phyloP scores from a whole-genome alignment of 2,329 filamentous ascomycete species.

The Phyllosticta citrichinensis region DNA sequence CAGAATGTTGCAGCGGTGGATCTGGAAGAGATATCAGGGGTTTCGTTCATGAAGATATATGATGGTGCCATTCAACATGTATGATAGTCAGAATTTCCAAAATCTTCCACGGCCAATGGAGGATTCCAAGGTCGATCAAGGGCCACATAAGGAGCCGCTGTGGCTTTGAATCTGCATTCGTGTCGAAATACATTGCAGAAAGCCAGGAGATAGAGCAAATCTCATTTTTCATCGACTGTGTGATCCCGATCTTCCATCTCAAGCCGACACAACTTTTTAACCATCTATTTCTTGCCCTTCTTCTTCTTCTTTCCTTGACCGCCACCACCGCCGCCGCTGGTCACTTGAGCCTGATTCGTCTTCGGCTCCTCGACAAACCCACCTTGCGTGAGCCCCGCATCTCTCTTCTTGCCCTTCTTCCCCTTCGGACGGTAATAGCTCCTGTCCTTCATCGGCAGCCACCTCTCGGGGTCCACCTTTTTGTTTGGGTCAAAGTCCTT shows the following conservation, averaged over 20 bases:
- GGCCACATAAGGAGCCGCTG: no score
- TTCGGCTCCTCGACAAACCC: conserved; percentile 65
- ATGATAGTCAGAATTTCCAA: no score
- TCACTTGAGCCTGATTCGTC: conserved; percentile 22
- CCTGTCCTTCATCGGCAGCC: conserved; percentile 82
- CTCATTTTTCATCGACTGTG: no score
- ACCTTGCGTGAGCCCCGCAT: conserved; percentile 65
- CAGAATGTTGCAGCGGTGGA: not conserved
- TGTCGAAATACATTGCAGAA: no score
- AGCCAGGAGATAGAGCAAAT: no score
- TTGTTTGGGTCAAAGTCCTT: conserved; percentile 69
- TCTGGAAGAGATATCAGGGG: not conserved
- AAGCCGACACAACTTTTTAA: no score
- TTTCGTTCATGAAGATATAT: not conserved
- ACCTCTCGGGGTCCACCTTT: conserved; percentile 79
- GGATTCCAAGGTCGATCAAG: no score
- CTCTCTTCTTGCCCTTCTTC: conserved; percentile 79
- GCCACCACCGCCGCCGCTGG: conserved; percentile 17
- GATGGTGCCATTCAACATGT: not conserved
- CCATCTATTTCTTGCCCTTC: conserved; percentile 19
- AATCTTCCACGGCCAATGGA: no score
- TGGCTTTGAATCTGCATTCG: no score
- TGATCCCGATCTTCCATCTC: no score
- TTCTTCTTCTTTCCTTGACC: conserved; percentile 20
- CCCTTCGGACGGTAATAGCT: conserved; percentile 85